Base-by-base conservation (phyloP, 2,329 filamentous ascomycete species). In the Graphiopsis chlorocephala region DNA sequence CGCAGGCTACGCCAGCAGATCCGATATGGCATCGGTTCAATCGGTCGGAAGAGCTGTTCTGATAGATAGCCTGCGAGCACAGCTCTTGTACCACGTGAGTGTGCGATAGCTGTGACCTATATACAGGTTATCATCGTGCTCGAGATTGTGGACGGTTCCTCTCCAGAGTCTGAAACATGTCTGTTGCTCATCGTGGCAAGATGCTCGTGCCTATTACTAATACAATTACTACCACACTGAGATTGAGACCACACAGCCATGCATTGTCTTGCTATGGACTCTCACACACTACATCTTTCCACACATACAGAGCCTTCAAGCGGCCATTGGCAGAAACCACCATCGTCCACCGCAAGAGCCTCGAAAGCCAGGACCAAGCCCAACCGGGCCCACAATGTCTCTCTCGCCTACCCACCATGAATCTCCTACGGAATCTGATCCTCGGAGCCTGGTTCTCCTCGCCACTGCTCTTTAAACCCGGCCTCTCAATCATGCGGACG, bases 401-500 rank as follows among this genome's bases (percentile, higher is more conserved):
- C 20, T 64, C 68, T 42, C 66, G 70, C 17, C 48, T 72, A 8
- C 67, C 70, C 2, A 71, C 69, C 12, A 61, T 66, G 50, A 74
- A 68, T 57, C 64, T 76, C 15, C 52, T 77, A 11, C 67, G 75
- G 25, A 75, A 70, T 38, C 61, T 77, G 23, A 52, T 75, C 7
- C 67, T 77, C 25, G 72, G 73, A 50, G 66, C 69, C 17, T 70
- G 75, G 25, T 73, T 77, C 61, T 74, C 73, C 1, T 74, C 72
- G 3, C 72, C 74, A 1, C 47, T 70, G 4, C 68, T 78, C 8
- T 74, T 75, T 60, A 72, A 68, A 23, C 64, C 68, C 3, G 74
- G 74, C 8, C 69, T 77, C 38, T 68, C 71, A 2, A 56, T 77
- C 11, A 66, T 79, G 45, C 72, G 73, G 33, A 74, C 70, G n/a